A percentile compares a stretch with the other conserved stretches of the same genome.
Evolutionary conservation across 257 asterid genomes (phyloP).

Genomic region (Fraxinus quadrangulata): DNA sequence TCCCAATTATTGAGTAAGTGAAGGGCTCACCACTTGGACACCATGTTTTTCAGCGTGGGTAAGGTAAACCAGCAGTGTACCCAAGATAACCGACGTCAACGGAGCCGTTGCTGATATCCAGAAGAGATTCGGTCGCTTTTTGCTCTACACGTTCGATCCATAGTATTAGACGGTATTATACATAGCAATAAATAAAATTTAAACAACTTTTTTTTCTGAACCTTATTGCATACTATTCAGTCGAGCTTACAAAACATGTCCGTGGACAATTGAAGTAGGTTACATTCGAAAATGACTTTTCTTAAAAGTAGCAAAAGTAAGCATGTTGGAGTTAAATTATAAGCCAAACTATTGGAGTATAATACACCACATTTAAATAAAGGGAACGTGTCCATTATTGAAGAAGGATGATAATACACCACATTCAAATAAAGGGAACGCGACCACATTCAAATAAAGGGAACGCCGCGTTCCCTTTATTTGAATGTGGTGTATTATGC

Average conservation of each 20-base stretch:
- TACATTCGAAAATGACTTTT: neutral
- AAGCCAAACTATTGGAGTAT: neutral
- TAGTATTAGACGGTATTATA: neutral
- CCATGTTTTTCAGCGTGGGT: conserved; percentile 93
- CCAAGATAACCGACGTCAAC: conserved; percentile 71
- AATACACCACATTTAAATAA: too few species aligned
- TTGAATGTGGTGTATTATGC: too few species aligned
- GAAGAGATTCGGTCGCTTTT: conserved; percentile 64
- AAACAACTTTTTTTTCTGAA: neutral
- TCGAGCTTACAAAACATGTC: neutral
- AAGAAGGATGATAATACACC: too few species aligned
- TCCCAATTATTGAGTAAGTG: neutral
- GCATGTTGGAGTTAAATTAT: neutral
- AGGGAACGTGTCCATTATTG: too few species aligned
- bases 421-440: too few species aligned
- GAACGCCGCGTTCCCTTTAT: too few species aligned
- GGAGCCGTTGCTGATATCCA: conserved; percentile 99
- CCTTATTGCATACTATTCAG: too few species aligned
- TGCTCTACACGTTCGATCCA: conserved; percentile 59
- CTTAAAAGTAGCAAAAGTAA: neutral
- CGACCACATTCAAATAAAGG: too few species aligned
- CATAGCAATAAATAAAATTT: neutral
- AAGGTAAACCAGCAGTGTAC: conserved; percentile 71
- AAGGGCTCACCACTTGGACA: conserved; percentile 73
- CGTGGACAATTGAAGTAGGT: neutral